These are phyloP conservation scores for Xylaria sp. DNA, from an alignment of 2,329 filamentous ascomycete species.

Conservation along the genomic window DNA sequence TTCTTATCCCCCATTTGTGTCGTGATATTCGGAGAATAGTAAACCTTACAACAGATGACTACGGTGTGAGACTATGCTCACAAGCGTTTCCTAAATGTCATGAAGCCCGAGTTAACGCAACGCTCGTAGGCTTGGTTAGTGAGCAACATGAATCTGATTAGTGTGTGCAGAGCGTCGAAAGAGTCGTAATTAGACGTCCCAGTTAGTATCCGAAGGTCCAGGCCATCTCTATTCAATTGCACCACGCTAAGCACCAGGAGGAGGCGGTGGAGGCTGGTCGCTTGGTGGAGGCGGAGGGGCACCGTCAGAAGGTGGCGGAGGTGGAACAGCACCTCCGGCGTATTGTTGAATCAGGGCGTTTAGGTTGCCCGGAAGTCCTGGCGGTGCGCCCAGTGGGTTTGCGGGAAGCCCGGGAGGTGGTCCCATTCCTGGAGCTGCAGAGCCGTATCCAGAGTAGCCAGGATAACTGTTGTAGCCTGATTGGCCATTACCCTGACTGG, in stretches of 20 bases:
- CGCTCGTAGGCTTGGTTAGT: constrained; percentile 25
- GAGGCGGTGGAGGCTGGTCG: constrained; percentile 66
- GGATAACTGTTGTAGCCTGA: constrained; percentile 63
- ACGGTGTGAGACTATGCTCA: background rate
- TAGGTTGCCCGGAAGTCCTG: constrained; percentile 61
- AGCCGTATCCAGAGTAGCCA: constrained; percentile 53
- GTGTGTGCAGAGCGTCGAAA: constrained; percentile 15
- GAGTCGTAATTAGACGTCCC: constrained; percentile 8
- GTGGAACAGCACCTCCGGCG: constrained; percentile 54
- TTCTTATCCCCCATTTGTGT: constrained; percentile 7
- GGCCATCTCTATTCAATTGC: constrained; percentile 21
- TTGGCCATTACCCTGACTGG: constrained; percentile 46
- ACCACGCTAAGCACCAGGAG: constrained; percentile 52
- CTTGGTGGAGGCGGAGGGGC: constrained; percentile 66
- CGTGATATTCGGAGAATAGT: background rate
- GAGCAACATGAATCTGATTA: constrained; percentile 11
- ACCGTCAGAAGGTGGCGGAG: constrained; percentile 65
- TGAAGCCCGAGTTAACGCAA: constrained; percentile 8
- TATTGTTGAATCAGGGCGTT: constrained; percentile 73
- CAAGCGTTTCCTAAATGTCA: constrained; percentile 19
- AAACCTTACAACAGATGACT: background rate
- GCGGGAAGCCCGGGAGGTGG: constrained; percentile 53
- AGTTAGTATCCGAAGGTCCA: constrained; percentile 35
- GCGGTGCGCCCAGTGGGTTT: constrained; percentile 58
- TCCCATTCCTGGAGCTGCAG: constrained; percentile 59